A percentile compares a stretch with the other conserved stretches of the same genome.
Evolutionary conservation across 305 asterid genomes (phyloP).

Genomic region (Coffea humblotiana): DNA sequence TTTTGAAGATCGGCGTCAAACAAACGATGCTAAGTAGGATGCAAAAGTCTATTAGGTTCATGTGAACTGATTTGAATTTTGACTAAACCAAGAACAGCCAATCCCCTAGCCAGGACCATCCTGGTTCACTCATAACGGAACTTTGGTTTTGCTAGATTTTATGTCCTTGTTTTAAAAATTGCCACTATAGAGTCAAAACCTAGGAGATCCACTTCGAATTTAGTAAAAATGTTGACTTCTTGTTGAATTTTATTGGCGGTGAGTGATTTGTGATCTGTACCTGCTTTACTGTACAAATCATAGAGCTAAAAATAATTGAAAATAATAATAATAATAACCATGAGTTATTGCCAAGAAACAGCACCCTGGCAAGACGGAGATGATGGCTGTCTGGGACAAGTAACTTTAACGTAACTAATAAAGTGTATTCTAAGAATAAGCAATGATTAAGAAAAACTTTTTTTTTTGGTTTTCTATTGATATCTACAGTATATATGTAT

Average conservation of each 20-base stretch:
- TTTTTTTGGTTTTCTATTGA: no score
- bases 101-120: not conserved
- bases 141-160: conserved; percentile 4
- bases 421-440: no score
- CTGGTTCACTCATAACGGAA: not conserved
- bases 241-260: not conserved
- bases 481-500: no score
- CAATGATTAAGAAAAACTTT: not conserved
- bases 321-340: no score
- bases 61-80: conserved; percentile 4
- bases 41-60: not conserved
- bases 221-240: not conserved
- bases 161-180: not conserved
- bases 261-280: not conserved
- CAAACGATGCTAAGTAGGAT: not conserved
- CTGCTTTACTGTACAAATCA: not conserved
- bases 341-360: no score
- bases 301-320: not conserved
- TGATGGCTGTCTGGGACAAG: not conserved
- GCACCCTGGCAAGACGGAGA: not conserved
- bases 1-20: not conserved
- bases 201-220: conserved; percentile 10
- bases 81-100: not conserved
- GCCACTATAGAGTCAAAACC: conserved; percentile 3
- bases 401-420: not conserved